Percentiles rank a stretch among this genome's conserved stretches.
Evolutionary conservation across 805 yeast species (phyloP).

Genomic region (Metschnikowia vanudenii): DNA sequence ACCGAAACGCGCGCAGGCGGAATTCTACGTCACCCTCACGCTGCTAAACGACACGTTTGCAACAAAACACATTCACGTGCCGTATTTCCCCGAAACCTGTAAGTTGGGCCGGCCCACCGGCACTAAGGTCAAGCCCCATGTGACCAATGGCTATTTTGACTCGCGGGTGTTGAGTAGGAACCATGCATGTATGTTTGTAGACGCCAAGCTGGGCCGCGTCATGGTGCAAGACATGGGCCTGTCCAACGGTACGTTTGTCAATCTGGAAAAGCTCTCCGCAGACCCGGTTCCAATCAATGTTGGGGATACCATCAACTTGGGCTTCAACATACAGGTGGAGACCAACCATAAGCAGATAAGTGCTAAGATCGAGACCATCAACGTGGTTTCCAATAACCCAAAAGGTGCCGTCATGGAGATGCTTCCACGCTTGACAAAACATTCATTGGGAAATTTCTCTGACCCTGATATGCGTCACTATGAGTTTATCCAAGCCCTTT

Average conservation of each 20-base stretch:
- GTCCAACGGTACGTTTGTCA: constrained; percentile 92
- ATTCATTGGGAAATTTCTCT: constrained; percentile 19
- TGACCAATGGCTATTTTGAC: constrained; percentile 90
- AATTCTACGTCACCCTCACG: constrained; percentile 64
- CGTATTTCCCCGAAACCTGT: constrained; percentile 76
- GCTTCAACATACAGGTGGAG: constrained; percentile 76
- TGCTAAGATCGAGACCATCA: constrained; percentile 74
- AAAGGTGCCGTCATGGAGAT: constrained; percentile 14
- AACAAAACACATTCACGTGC: constrained; percentile 74
- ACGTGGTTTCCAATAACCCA: constrained; percentile 45
- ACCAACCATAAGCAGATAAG: constrained; percentile 82
- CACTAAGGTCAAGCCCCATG: constrained; percentile 52
- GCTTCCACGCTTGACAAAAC: constrained; percentile 16
- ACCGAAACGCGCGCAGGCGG: constrained; percentile 27
- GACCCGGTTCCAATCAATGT: constrained; percentile 63
- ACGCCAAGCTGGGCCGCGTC: constrained; percentile 58
- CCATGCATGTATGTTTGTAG: constrained; percentile 88
- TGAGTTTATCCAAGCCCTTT: constrained; percentile 36
- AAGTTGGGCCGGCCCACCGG: constrained; percentile 90
- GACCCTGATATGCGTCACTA: constrained; percentile 35
- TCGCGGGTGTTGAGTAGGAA: constrained; percentile 89
- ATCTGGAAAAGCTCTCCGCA: constrained; percentile 63
- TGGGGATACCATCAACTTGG: constrained; percentile 90
- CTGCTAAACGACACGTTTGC: constrained; percentile 83
- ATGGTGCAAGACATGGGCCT: constrained; percentile 84